phyloP scores from a whole-genome alignment of 2,329 filamentous ascomycete species.

The Myotisia sp. region DNA sequence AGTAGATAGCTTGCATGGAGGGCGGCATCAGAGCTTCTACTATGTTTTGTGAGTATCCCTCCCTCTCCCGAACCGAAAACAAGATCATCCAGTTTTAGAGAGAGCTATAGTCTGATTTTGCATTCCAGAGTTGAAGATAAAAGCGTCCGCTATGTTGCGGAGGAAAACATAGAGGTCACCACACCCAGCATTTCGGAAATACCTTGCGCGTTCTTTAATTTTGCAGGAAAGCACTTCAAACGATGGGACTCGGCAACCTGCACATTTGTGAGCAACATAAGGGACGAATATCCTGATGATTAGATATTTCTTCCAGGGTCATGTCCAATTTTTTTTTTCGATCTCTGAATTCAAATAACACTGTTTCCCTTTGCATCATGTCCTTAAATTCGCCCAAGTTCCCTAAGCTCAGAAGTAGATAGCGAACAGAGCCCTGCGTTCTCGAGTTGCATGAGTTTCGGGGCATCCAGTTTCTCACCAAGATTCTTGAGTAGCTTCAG shows the following conservation, averaged over 20 bases:
- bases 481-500: conserved; percentile 31
- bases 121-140: conserved; percentile 56
- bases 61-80: conserved; percentile 10
- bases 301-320: too few species aligned
- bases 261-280: conserved; percentile 69
- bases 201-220: conserved; percentile 39
- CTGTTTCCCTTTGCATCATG: too few species aligned
- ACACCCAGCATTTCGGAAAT: conserved; percentile 38
- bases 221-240: conserved; percentile 79
- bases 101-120: too few species aligned
- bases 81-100: background rate
- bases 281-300: conserved; percentile 76
- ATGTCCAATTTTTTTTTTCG: background rate
- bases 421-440: conserved; percentile 25
- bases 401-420: background rate
- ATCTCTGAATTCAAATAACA: background rate
- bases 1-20: conserved; percentile 46
- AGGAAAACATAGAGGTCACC: conserved; percentile 65
- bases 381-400: too few species aligned
- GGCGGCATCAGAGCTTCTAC: conserved; percentile 61
- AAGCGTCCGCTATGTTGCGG: conserved; percentile 58
- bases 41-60: conserved; percentile 59
- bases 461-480: conserved; percentile 30
- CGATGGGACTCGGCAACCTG: conserved; percentile 56
- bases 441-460: conserved; percentile 40